Base-by-base conservation (phyloP, 306 rosid genomes). In the Dalbergia cultrata region DNA sequence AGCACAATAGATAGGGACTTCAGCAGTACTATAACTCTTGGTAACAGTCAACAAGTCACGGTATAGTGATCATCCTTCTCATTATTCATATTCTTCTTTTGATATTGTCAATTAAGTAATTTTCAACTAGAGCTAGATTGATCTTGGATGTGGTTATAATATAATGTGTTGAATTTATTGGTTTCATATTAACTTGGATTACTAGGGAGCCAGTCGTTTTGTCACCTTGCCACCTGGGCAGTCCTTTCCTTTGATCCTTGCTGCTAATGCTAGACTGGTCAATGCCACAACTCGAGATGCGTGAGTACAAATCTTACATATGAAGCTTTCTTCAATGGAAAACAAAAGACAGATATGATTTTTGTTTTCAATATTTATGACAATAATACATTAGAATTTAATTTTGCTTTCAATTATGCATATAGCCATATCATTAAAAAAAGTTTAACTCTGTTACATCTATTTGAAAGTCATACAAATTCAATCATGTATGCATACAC, bases 151-250 rank as follows among this genome's bases (percentile, higher is more conserved):
- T 44, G 50, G 13, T 44, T 37, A 44, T 44, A 10, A 44, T 44
- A 44, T 9, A 54, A 54, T 54, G 57, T 50, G 57, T 54, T 1
- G 39, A 72, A 31, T 49, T 70, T 10, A 70, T 8, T 26, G 12
- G 16, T 34, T 37, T 72, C 14, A 19, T 74, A 6, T 43, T 13
- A 13, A 58, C 68, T 39, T 72, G 66, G 8, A 41, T 10, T n/a
- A 13, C 10, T 59, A 92, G 97, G 97, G 91, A 34, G 49, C 77
- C 57, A 88, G 94, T 81, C 91, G 90, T 64, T 81, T 83, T 7
- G 64, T 54, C 18, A 61, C 13, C 13, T 72, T 86, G 62, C 83
- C 88, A 9, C 35, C 84, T 1, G 33, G 18, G 14, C 83, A 70
- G 69, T 85, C 87, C 59, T 81, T 81, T 74, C 87, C 91, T 7